A percentile compares a stretch with the other conserved stretches of the same genome.
Conservation (phyloP, 108 stramenopile genomes). For the Nannochloropsis gaditana region DNA sequence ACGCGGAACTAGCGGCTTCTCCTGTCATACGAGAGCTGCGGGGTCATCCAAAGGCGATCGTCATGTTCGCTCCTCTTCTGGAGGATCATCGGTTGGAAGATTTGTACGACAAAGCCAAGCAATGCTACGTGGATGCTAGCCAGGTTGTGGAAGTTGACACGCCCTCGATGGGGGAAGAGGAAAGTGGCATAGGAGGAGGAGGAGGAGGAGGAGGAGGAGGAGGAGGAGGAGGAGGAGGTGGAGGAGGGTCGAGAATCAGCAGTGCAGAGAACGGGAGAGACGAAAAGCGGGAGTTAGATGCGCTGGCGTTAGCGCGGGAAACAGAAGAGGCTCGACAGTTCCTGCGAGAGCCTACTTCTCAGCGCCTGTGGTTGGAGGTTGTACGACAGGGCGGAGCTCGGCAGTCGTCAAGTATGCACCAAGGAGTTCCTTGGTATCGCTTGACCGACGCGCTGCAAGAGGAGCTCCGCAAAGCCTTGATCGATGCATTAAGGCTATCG, state of each 20-base stretch:
- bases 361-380: neutral
- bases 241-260: too few species aligned
- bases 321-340: neutral
- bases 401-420: neutral
- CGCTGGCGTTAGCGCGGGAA: neutral
- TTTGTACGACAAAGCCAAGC: neutral
- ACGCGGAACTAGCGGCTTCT: neutral
- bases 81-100: neutral
- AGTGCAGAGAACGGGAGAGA: neutral
- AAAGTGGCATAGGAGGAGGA: neutral
- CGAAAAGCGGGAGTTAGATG: neutral
- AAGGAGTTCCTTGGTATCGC: neutral
- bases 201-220: neutral
- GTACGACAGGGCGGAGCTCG: neutral
- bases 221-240: neutral
- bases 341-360: neutral
- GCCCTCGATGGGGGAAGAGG: conserved; percentile 13
- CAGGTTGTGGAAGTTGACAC: neutral
- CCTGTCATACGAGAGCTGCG: conserved; percentile 8
- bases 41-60: neutral
- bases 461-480: neutral
- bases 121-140: neutral
- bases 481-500: neutral
- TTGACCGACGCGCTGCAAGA: neutral
- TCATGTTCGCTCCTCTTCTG: neutral